phyloP scores from a whole-genome alignment of 257 asterid species.

The Paulownia fortunei region DNA sequence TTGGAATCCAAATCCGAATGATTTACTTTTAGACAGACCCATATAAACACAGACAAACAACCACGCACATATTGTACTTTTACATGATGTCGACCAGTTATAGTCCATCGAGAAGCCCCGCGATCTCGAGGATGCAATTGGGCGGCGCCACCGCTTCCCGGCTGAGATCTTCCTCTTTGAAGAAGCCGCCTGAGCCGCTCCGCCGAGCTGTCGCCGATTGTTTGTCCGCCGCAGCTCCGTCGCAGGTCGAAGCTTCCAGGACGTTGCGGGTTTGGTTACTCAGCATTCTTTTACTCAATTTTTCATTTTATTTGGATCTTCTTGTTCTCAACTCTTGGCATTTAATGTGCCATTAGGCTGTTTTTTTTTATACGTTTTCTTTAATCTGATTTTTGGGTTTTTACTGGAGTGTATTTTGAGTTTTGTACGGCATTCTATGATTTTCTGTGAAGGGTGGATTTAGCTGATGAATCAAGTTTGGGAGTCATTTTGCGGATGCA shows the following conservation, averaged over 20 bases:
- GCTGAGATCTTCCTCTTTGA: constrained; percentile 84
- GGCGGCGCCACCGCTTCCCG: constrained; percentile 70
- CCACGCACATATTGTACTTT: constrained; percentile 16
- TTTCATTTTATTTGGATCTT: constrained; percentile 22
- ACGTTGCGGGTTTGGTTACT: constrained; percentile 78
- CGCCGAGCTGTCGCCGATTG: constrained; percentile 97
- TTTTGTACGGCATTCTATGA: background rate
- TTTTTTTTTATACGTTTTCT: background rate
- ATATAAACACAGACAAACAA: background rate
- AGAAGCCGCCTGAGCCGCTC: constrained; percentile 99
- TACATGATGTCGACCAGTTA: constrained; percentile 68
- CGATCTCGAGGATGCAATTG: constrained; percentile 76
- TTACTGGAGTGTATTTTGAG: background rate
- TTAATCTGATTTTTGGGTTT: constrained; percentile 8
- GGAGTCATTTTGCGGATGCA: constrained; percentile 14
- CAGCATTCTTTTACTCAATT: constrained; percentile 28
- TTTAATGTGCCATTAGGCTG: constrained; percentile 32
- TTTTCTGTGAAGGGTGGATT: background rate
- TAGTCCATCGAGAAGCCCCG: constrained; percentile 82
- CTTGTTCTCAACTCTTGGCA: constrained; percentile 3
- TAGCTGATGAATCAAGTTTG: constrained; percentile 21
- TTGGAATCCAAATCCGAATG: constrained; percentile 28
- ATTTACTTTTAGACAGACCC: constrained; percentile 19
- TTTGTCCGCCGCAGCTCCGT: constrained; percentile 80
- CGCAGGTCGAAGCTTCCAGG: constrained; percentile 85